Percentiles rank a stretch among this genome's conserved stretches.
Evolutionary conservation across 768 basidiomycete species (phyloP).

Genomic region (Leccinum disarticulatum): DNA sequence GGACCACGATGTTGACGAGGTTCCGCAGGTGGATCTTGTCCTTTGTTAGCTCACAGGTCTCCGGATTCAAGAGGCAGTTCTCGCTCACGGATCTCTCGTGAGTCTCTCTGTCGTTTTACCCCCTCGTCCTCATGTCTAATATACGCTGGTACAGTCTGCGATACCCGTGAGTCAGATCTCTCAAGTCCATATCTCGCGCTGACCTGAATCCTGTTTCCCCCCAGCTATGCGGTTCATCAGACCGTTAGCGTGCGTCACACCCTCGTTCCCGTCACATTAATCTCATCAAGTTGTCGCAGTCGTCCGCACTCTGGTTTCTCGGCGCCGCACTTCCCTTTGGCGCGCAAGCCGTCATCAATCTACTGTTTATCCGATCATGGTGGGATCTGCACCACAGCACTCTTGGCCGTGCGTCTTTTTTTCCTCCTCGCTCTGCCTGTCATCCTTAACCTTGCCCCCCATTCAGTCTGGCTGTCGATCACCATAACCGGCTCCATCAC

Average conservation of each 20-base stretch:
- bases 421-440: background rate
- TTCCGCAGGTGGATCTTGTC: conserved; percentile 52
- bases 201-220: background rate
- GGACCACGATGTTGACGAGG: background rate
- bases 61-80: conserved; percentile 76
- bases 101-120: conserved; percentile 27
- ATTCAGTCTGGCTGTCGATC: conserved; percentile 65
- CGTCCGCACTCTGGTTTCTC: conserved; percentile 47
- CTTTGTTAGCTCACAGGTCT: conserved; percentile 50
- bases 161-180: conserved; percentile 35
- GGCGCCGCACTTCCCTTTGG: conserved; percentile 55
- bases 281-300: conserved; percentile 8
- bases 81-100: conserved; percentile 75
- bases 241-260: conserved; percentile 52
- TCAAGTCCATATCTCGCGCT: background rate
- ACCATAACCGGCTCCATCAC: conserved; percentile 77
- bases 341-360: conserved; percentile 65
- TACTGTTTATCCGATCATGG: conserved; percentile 70
- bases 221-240: conserved; percentile 65
- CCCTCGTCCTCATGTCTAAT: conserved; percentile 10
- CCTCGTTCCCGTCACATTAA: background rate
- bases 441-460: background rate
- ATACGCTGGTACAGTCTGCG: conserved; percentile 28
- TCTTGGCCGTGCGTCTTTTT: conserved; percentile 29
- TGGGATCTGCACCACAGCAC: conserved; percentile 84